Base-by-base conservation (phyloP, 352 stramenopile genomes). In the Phytophthora sansomeana region DNA sequence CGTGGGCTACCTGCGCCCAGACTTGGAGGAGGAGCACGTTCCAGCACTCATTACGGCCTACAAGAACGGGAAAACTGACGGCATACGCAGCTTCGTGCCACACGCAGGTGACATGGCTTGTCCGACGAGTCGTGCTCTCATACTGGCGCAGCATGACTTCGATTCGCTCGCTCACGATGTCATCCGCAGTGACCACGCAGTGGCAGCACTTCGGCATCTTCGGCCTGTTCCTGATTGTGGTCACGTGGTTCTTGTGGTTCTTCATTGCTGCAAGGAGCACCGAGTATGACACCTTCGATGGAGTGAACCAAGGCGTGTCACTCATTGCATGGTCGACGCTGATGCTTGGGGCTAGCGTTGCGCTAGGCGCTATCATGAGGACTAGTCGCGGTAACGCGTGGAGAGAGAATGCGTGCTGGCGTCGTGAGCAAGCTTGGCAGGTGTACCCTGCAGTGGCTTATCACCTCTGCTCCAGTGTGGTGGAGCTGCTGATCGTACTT, bases 311-410 rank as follows among this genome's bases (percentile, higher is more conserved):
- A 26, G 69, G 63, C 29, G 38, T 41, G 17, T 59, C 43, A 26
- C 50, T 77, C 8, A 74, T 77, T 26, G 39, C 64, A 10, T 74
- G 59, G 63, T 69, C 69, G n/a, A 71, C 69, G 24, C 43, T 71
- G 16, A 29, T 67, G 36, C 6, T 67, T 26, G 55, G 68, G 44
- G 58, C 64, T 44, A 57, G 52, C 26, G 35, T 64, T 14, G 42
- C 39, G 16, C 32, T 67, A 8, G 39, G 17, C 48, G 58, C 49
- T 21, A 36, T 69, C 44, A 32, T 32, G 4, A 64, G 54, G 11
- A 46, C 49, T 33, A 39, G 60, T 36, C 51, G 32, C 29, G 58
- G 46, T 33, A 61, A 76, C 41, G 58, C 44, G 33, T 63, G 55
- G 28, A 58, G 57, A 13, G 46, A 61, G 19, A 67, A 63, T 53